Evolutionary conservation across 177 flowering plant species (phyloP).

Genomic region (Vitis hybrid): DNA sequence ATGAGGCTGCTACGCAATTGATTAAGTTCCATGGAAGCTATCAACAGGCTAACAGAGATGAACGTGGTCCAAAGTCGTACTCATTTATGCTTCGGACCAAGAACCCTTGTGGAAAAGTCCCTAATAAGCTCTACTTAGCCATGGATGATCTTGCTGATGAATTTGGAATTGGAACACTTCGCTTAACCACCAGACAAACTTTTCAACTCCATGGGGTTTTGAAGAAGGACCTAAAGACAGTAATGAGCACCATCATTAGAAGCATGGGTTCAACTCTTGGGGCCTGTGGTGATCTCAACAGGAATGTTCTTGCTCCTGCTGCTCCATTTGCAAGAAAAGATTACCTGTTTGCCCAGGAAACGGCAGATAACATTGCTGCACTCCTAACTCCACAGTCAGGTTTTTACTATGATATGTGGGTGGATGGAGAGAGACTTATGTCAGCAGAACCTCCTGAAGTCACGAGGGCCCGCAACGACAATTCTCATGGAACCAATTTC

Average conservation of each 20-base stretch:
- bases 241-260: slow-evolving; percentile 80
- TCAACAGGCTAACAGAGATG: slow-evolving; percentile 81
- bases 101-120: slow-evolving; percentile 94
- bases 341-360: slow-evolving; percentile 85
- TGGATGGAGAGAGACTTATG: slow-evolving; percentile 95
- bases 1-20: slow-evolving; percentile 86
- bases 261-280: slow-evolving; percentile 98
- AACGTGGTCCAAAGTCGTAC: slow-evolving; percentile 75
- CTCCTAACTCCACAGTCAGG: slow-evolving; percentile 97
- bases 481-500: slow-evolving; percentile 93
- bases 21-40: slow-evolving; percentile 99
- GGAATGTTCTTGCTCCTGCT: slow-evolving; percentile 99
- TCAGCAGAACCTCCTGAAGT: slow-evolving; percentile 94
- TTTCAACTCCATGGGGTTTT: slow-evolving; percentile 97
- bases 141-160: slow-evolving; percentile 97
- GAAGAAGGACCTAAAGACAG: slow-evolving; percentile 89
- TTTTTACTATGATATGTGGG: slow-evolving; percentile 96
- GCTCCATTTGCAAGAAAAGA: slow-evolving; percentile 86
- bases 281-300: slow-evolving; percentile 97
- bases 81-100: slow-evolving; percentile 97
- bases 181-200: slow-evolving; percentile 94
- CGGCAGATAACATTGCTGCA: slow-evolving; percentile 95
- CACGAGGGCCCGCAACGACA: slow-evolving; percentile 88
- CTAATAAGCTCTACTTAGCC: slow-evolving; percentile 81
- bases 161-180: slow-evolving; percentile 96